Evolutionary conservation across 192 early-diverging fungal species (phyloP), one percentile per base, ranked within the genome.

Genomic region (Podila verticillata): DNA sequence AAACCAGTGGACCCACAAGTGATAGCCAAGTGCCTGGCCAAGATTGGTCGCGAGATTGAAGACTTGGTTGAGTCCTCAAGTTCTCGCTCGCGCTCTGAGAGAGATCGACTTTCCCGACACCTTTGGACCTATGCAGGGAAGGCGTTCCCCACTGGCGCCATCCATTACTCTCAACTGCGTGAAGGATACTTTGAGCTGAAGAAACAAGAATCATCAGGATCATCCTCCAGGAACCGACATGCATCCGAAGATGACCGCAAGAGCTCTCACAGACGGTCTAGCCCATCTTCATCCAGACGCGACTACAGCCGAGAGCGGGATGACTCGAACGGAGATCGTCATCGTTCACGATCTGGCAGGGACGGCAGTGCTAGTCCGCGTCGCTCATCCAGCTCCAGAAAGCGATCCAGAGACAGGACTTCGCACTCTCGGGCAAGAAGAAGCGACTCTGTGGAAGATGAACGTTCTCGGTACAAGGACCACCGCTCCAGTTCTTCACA

Each of bases 211-310:
- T 48, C 71, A 66, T 22, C 60, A 28, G 47, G 72, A 68, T 61
- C 83, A 48, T 48, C 83, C 70, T 69, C 70, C 49, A 65, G 61
- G 80, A 72, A 66, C 68, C 75, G 83, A 85, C 63, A 84, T 83
- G 32, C 90, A 89, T 75, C 70, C 90, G 66, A 96, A 89, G 95
- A 88, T 88, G 69, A 92, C 87, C 84, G 90, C 84, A 65, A 87
- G 88, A 29, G 87, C 84, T 88, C 71, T 89, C 91, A 22, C 81
- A 78, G 57, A 66, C 85, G 64, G 69, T 72, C 29, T 81, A 94
- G 28, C 78, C 89, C 51, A 79, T 87, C 60, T 67, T 80, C 22
- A 75, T 90, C 72, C 57, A 92, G 47, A 84, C 85, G 73, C 61
- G 84, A 48, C 70, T 91, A 61, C 91, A 91, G 87, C 84, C 84